These are phyloP conservation scores for Fusarium sp. DNA, from an alignment of 2,329 filamentous ascomycete species.

Conservation along the genomic window DNA sequence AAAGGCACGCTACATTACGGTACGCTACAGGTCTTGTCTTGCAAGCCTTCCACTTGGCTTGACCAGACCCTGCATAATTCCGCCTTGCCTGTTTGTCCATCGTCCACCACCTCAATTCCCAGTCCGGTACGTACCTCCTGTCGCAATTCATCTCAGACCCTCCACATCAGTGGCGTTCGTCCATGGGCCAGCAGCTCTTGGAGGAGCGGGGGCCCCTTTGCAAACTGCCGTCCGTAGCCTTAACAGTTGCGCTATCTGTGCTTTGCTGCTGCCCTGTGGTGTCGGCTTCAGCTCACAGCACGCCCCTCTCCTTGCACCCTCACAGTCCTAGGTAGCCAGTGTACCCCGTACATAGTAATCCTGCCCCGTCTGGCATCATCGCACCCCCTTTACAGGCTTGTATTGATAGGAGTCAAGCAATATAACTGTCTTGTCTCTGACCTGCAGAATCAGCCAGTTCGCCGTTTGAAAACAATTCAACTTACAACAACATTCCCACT, in stretches of 20 bases:
- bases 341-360: conserved; percentile 32
- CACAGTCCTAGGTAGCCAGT: conserved; percentile 17
- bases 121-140: conserved; percentile 36
- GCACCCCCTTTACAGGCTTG: conserved; percentile 36
- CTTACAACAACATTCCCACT: conserved; percentile 10
- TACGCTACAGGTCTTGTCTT: conserved; percentile 14
- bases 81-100: conserved; percentile 39
- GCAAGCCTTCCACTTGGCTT: conserved; percentile 31
- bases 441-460: conserved; percentile 2
- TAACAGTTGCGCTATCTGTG: conserved; percentile 2
- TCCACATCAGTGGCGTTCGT: conserved; percentile 47
- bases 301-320: conserved; percentile 33
- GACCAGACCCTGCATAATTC: conserved; percentile 47
- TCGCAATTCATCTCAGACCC: conserved; percentile 43
- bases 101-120: conserved; percentile 41
- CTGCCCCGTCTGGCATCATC: conserved; percentile 29
- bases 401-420: conserved; percentile 27
- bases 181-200: conserved; percentile 19
- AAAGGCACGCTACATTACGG: conserved; percentile 21
- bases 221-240: conserved; percentile 48
- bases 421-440: conserved; percentile 36
- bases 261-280: conserved; percentile 12
- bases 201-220: conserved; percentile 41
- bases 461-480: conserved; percentile 1
- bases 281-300: conserved; percentile 19